Conservation (phyloP, 1,284 basidiomycete species). For the Ustilago lituana region DNA sequence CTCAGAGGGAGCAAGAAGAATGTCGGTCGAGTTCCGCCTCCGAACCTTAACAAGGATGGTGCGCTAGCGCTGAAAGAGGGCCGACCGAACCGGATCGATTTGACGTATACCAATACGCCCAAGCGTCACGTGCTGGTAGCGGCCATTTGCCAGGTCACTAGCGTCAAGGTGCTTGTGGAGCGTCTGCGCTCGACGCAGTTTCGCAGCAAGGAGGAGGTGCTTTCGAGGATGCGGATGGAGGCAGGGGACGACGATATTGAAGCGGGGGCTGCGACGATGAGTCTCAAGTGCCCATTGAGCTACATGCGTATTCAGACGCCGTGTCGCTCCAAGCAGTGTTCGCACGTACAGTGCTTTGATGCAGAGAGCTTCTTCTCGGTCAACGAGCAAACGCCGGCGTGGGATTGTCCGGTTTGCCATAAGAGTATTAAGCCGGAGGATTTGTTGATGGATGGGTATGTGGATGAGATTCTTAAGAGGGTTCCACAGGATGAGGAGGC, state of each 20-base stretch:
- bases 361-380: conserved; percentile 91
- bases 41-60: conserved; percentile 62
- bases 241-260: conserved; percentile 64
- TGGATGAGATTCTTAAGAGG: conserved; percentile 77
- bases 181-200: conserved; percentile 47
- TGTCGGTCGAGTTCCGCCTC: conserved; percentile 57
- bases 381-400: conserved; percentile 96
- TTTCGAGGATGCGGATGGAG: conserved; percentile 49
- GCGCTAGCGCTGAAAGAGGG: conserved; percentile 18
- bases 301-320: conserved; percentile 87
- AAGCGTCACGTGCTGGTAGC: conserved; percentile 48
- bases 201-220: conserved; percentile 55
- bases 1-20: conserved; percentile 63
- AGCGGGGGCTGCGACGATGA: conserved; percentile 58
- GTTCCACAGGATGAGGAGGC: conserved; percentile 85
- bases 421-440: conserved; percentile 80
- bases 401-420: conserved; percentile 95
- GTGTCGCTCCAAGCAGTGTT: conserved; percentile 83
- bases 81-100: conserved; percentile 54
- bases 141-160: conserved; percentile 53
- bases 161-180: conserved; percentile 48
- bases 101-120: conserved; percentile 56
- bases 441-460: conserved; percentile 89
- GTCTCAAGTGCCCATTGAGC: conserved; percentile 73
- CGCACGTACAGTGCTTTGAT: conserved; percentile 96